phyloP scores from a whole-genome alignment of 495 filamentous ascomycete genomes.

The Lasiosphaeriaceae sp. region DNA sequence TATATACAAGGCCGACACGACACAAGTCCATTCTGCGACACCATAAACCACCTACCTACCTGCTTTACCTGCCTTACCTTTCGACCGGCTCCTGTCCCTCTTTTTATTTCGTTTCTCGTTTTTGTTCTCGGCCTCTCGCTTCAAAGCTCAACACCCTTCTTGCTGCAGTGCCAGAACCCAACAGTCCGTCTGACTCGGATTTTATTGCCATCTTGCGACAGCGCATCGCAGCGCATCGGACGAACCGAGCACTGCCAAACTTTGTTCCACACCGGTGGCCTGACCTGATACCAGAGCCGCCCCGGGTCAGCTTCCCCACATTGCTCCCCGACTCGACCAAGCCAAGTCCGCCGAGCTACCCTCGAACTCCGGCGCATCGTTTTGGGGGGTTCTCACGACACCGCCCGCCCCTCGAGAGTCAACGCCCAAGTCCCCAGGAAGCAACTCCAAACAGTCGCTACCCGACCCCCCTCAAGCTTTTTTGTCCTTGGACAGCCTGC shows the following conservation, averaged over 20 bases:
- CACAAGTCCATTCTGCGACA: background rate
- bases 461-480: background rate
- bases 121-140: constrained; percentile 14
- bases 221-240: background rate
- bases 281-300: background rate
- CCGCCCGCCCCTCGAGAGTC: background rate
- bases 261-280: background rate
- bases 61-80: background rate
- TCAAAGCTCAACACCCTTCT: constrained; percentile 4
- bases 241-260: background rate
- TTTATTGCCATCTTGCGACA: background rate
- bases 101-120: background rate
- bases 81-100: constrained; percentile 9
- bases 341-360: background rate
- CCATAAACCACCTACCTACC: background rate
- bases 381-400: background rate
- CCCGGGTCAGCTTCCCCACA: constrained; percentile 7
- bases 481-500: constrained; percentile 2
- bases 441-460: background rate
- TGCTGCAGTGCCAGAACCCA: background rate
- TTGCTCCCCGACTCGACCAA: constrained; percentile 3
- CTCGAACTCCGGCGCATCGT: constrained; percentile 2
- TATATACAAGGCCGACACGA: constrained; percentile 22
- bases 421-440: background rate
- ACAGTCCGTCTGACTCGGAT: background rate